Evolutionary conservation across 768 basidiomycete species (phyloP).

Genomic region (Xerocomus potaroensis): DNA sequence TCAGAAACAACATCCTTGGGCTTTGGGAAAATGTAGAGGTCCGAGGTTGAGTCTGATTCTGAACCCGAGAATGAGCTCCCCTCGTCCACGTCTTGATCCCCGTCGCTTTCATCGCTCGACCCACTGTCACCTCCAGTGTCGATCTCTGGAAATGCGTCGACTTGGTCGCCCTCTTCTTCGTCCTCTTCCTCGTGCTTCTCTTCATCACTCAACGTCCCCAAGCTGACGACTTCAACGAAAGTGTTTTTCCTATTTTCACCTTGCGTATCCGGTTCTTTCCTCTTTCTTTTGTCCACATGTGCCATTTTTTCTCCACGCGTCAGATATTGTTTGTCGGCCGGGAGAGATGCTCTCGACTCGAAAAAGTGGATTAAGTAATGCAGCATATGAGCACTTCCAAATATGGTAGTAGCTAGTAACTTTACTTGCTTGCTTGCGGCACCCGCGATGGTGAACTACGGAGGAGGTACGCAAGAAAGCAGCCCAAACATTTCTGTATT

Average conservation of each 20-base stretch:
- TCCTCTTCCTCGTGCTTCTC: conserved; percentile 41
- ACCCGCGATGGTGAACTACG: conserved; percentile 74
- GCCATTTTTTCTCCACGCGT: conserved; percentile 35
- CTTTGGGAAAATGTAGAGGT: conserved; percentile 56
- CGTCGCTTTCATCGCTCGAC: conserved; percentile 30
- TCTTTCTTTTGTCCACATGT: conserved; percentile 45
- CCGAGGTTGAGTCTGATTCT: conserved; percentile 37
- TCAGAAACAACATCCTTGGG: conserved; percentile 68
- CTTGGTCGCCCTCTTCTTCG: conserved; percentile 49
- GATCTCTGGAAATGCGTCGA: conserved; percentile 74
- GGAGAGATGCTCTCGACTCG: neutral
- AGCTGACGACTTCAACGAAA: conserved; percentile 39
- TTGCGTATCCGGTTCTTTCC: conserved; percentile 50
- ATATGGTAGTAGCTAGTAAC: too few relatives aligned
- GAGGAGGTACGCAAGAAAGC: conserved; percentile 58
- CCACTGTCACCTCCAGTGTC: conserved; percentile 44
- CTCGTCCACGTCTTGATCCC: conserved; percentile 34
- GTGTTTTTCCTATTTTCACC: conserved; percentile 33
- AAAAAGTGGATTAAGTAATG: neutral
- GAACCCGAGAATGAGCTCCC: conserved; percentile 34
- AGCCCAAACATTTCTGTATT: neutral
- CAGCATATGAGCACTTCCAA: too few relatives aligned
- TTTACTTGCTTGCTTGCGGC: neutral
- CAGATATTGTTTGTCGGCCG: neutral
- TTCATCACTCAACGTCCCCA: conserved; percentile 78